These are phyloP conservation scores for Paramyrothecium roridum DNA, from an alignment of 2,329 filamentous ascomycete genomes.

Conservation along the genomic window DNA sequence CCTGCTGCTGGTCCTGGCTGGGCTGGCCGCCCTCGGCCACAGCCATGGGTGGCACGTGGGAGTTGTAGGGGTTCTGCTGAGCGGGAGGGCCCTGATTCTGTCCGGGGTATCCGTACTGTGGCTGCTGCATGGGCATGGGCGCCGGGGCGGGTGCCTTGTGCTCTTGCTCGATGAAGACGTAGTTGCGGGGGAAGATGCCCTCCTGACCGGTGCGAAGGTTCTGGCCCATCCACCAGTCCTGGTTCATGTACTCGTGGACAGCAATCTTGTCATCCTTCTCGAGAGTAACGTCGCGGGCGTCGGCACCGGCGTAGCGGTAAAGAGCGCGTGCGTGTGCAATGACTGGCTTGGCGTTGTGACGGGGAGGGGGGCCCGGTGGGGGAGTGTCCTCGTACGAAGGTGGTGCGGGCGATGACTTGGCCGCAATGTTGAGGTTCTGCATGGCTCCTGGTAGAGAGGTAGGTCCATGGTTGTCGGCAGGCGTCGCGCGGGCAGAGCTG, in stretches of 20 bases:
- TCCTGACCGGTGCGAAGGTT: slow-evolving; percentile 80
- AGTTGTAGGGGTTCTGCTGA: slow-evolving; percentile 62
- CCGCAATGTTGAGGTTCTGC: slow-evolving; percentile 35
- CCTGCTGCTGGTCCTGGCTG: slow-evolving; percentile 30
- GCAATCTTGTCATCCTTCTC: slow-evolving; percentile 76
- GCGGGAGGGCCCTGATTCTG: slow-evolving; percentile 35
- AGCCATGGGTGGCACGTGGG: slow-evolving; percentile 71
- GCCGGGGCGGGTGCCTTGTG: slow-evolving; percentile 30
- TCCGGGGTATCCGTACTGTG: slow-evolving; percentile 34
- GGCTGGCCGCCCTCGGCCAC: slow-evolving; percentile 56
- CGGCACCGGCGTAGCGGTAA: slow-evolving; percentile 77
- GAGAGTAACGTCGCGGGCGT: slow-evolving; percentile 78
- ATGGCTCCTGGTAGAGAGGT: slow-evolving; percentile 33
- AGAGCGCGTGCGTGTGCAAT: slow-evolving; percentile 75
- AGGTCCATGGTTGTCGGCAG: slow-evolving; percentile 21
- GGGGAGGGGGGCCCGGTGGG: slow-evolving; percentile 35
- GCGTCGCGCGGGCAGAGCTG: slow-evolving; percentile 23
- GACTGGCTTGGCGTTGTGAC: slow-evolving; percentile 47
- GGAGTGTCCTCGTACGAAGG: slow-evolving; percentile 50
- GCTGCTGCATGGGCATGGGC: slow-evolving; percentile 25
- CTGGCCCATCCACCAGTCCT: slow-evolving; percentile 92
- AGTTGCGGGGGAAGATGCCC: slow-evolving; percentile 93
- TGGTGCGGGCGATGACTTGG: slow-evolving; percentile 34
- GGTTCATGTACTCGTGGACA: slow-evolving; percentile 91
- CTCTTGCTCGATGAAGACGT: slow-evolving; percentile 73